Conservation (phyloP, 768 basidiomycete genomes). For the Rhodotorula sphaerocarpa region DNA sequence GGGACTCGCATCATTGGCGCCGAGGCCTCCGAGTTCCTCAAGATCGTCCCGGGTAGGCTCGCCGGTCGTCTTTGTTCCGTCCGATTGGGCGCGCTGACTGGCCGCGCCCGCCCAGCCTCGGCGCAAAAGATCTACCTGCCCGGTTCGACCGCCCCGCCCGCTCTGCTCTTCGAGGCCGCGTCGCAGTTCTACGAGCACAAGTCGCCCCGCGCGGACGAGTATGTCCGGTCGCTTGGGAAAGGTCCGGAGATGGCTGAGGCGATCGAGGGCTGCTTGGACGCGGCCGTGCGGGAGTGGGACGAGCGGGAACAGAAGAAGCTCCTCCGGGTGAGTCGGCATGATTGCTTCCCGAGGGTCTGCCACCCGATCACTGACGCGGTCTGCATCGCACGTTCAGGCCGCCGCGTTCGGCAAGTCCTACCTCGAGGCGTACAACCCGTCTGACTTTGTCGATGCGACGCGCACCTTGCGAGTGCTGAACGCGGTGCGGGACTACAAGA, state of each 20-base stretch:
- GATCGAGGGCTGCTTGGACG: conserved; percentile 85
- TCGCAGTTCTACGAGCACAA: conserved; percentile 66
- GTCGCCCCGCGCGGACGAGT: conserved; percentile 88
- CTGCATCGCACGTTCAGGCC: no score
- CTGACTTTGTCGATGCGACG: conserved; percentile 85
- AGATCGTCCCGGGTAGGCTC: conserved; percentile 77
- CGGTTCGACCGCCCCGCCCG: conserved; percentile 81
- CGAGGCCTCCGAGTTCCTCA: conserved; percentile 74
- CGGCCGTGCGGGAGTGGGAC: conserved; percentile 86
- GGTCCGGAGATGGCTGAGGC: conserved; percentile 74
- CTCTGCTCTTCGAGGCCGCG: conserved; percentile 87
- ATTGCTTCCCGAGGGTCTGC: no score
- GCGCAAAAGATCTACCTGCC: conserved; percentile 78
- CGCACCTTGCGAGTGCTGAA: conserved; percentile 88
- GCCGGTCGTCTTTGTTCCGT: neutral
- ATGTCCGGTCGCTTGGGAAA: conserved; percentile 63
- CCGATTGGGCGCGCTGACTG: neutral
- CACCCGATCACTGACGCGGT: no score
- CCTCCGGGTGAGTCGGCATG: conserved; percentile 55
- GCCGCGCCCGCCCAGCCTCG: conserved; percentile 50
- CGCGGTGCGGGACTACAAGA: conserved; percentile 79
- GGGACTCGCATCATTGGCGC: conserved; percentile 74
- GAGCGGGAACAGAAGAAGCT: conserved; percentile 79
- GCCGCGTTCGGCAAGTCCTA: conserved; percentile 93
- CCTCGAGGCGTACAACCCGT: conserved; percentile 82